Conservation (phyloP, 1,139 yeast species). For the Protomyces macrosporus region DNA sequence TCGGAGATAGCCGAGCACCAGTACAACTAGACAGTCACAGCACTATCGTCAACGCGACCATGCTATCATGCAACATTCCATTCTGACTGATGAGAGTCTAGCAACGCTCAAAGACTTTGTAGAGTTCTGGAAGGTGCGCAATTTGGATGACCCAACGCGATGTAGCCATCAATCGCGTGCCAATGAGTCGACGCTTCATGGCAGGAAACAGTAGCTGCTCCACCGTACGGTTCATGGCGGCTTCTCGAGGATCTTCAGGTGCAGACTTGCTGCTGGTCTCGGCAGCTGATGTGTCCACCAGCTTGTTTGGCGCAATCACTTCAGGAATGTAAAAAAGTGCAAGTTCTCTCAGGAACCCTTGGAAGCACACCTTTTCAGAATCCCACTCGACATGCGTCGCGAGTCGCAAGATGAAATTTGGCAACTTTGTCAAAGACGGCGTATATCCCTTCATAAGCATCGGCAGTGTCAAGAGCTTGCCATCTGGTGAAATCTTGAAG, state of each 20-base stretch:
- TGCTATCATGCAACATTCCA: too few species aligned
- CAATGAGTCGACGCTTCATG: constrained; percentile 59
- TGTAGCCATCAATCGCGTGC: constrained; percentile 50
- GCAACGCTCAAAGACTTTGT: constrained; percentile 89
- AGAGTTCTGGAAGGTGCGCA: constrained; percentile 87
- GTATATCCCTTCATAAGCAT: constrained; percentile 56
- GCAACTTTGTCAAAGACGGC: constrained; percentile 62
- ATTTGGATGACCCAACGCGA: constrained; percentile 61
- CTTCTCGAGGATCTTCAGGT: constrained; percentile 26
- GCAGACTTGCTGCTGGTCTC: neutral
- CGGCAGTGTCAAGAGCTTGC: constrained; percentile 54
- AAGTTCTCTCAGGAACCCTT: constrained; percentile 59
- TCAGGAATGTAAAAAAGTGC: constrained; percentile 74
- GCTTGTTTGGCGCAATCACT: constrained; percentile 33
- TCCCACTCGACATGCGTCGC: constrained; percentile 57
- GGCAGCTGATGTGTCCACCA: neutral
- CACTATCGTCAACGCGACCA: too few species aligned
- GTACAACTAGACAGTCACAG: too few species aligned
- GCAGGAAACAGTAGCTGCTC: constrained; percentile 64
- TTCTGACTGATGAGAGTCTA: constrained; percentile 34
- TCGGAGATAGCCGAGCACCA: too few species aligned
- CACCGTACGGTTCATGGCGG: constrained; percentile 40
- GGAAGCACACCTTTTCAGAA: constrained; percentile 62
- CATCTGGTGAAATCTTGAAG: constrained; percentile 44
- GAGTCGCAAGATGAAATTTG: constrained; percentile 60